Conservation (phyloP, 352 stramenopile genomes). For the Phytophthora tubulina region DNA sequence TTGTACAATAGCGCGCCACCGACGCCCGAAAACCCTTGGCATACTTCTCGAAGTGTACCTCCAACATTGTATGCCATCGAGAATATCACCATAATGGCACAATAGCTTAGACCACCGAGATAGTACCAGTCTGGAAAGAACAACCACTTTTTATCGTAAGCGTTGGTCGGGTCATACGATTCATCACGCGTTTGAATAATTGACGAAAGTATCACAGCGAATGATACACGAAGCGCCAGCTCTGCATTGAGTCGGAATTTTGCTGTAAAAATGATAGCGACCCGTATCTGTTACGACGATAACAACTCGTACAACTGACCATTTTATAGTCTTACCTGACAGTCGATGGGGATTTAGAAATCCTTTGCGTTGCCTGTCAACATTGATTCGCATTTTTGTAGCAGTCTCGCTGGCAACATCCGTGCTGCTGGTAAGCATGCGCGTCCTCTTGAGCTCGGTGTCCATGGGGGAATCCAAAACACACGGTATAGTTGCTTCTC, state of each 20-base stretch:
- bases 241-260: conserved; percentile 48
- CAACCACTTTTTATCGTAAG: conserved; percentile 59
- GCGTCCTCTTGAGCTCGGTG: background rate
- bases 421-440: conserved; percentile 24
- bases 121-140: conserved; percentile 73
- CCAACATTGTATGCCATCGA: conserved; percentile 74
- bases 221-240: conserved; percentile 62
- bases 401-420: conserved; percentile 21
- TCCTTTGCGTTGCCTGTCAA: conserved; percentile 27
- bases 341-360: conserved; percentile 33
- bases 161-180: conserved; percentile 38
- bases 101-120: conserved; percentile 76
- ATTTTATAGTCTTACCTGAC: conserved; percentile 27
- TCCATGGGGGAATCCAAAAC: too few relatives aligned
- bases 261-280: conserved; percentile 22
- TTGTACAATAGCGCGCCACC: conserved; percentile 75
- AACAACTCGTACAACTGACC: background rate
- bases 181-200: conserved; percentile 61
- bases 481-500: too few relatives aligned
- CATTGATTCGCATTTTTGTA: conserved; percentile 33
- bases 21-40: conserved; percentile 71
- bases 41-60: conserved; percentile 69
- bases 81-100: conserved; percentile 76
- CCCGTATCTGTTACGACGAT: background rate
- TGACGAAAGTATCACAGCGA: conserved; percentile 67